Base-by-base conservation (phyloP, 2,329 filamentous ascomycete genomes). In the Pyrenophora teres region DNA sequence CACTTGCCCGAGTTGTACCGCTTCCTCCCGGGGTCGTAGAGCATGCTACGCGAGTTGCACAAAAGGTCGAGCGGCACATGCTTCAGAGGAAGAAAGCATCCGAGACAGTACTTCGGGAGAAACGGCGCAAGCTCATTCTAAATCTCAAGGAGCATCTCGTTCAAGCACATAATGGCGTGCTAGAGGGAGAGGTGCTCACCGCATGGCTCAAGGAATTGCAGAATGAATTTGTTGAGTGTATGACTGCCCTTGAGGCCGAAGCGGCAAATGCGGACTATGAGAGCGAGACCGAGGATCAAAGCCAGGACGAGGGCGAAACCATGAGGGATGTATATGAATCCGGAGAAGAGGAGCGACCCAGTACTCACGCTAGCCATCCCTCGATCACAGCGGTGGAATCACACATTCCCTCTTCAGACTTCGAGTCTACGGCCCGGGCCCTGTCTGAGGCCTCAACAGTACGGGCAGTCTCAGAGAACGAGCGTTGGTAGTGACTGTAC, bases 1-100 rank as follows among this genome's bases (percentile, higher is more conserved):
- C 86, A 0, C 80, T 97, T 3, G 92, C 93, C 0, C 84, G 84
- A 27, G 82, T 91, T 0, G 80, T 94, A 19, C 86, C 88, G 0
- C 81, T 96, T 6, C 91, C 93, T 0, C 70, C 80, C 0, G 74
- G 75, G 1, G 83, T 96, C 3, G 76, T 96, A 2, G 76, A 86
- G 6, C 79, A 82, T 27, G 93, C 92, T 0, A 84, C 88, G 54
- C 67, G 76, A 0, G 85, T 94, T 4, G 85, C 89, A 0, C 77
- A 79, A 3, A 81, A 81, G 18, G 75, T 97, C 6, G 80, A 85
- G 35, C 74, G 77, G 8, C 81, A 82, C 18, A 78, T 80, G 16
- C 81, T 85, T 50, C 79, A 78, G 21, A 85, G 80, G 57, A 85
- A 83, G 61, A 81, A 82, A 58, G 79, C 76, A 2, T 86, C 85